Evolutionary conservation across 1,284 basidiomycete genomes (phyloP), one percentile per base, ranked within the genome.

Genomic region (Exsudoporus floridanus): DNA sequence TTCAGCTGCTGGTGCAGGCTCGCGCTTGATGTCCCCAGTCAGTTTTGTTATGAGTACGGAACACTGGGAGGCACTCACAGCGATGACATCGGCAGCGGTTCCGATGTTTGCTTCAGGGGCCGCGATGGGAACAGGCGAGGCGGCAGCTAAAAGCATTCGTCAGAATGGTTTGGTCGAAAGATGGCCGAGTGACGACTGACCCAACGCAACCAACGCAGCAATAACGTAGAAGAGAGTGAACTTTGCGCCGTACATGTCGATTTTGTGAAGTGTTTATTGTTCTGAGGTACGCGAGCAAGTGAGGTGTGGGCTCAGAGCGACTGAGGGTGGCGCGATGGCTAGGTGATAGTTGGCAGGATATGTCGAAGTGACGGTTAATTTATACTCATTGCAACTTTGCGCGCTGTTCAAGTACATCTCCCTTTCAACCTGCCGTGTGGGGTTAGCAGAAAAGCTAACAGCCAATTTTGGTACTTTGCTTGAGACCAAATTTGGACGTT

Each of bases 211-310:
- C 54, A 70, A 48, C 36, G 54, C 55, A 34, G 63, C 66, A 14
- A 68, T 58, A 54, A 70, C 52, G 56, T 60, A 68, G 65, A 71
- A 49, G 9, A 65, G 7, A 0, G 58, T 54, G 34, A 68, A 58
- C 38, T 66, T 70, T 13, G 27, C 49, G 27, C 56, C 41, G 61
- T 67, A 30, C 66, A 70, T 70, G 6, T 52, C 52, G 50, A 27
- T 56, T 64, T 70, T 56, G 12, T 63, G 37, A 57, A 39, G 51
- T 0, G 52, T 42, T 62, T 66, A 69, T 70, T 71, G 65, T 70
- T 64, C 54, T 53, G 49, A 43, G 14, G 43, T 48, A 42, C 12
- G 10, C 38, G 12, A 33, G 19, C 19, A 45, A 38, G 36, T 25
- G 31, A 23, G 48, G 19, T 30, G 10, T 30, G 28, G 13, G 28